Evolutionary conservation across 176 grass and related monocot species (phyloP).

Genomic region (Oryza glaberrima): DNA sequence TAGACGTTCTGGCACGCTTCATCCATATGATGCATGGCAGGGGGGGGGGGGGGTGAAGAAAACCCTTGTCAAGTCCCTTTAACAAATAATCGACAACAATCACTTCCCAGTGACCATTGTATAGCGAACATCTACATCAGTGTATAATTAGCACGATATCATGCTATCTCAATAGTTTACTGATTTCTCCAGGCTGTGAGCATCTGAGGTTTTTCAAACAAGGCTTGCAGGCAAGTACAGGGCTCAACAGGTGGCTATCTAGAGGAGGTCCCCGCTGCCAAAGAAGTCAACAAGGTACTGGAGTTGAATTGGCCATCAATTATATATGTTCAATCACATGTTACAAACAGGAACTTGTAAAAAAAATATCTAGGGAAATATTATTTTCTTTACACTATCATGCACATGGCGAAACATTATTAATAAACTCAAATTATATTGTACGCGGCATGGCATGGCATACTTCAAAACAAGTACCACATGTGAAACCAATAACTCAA

Average conservation of each 20-base stretch:
- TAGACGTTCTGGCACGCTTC: neutral
- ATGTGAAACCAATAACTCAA: constrained; percentile 21
- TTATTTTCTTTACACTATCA: constrained; percentile 14
- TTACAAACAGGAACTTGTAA: constrained; percentile 15
- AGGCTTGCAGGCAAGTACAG: neutral
- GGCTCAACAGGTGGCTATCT: neutral
- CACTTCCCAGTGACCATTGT: too few species aligned
- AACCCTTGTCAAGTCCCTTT: neutral
- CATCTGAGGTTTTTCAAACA: constrained; percentile 6
- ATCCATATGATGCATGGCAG: neutral
- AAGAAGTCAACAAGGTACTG: neutral
- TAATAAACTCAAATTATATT: neutral
- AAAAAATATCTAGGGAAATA: constrained; percentile 8
- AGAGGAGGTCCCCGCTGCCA: neutral
- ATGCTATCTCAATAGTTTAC: constrained; percentile 14
- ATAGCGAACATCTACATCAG: neutral
- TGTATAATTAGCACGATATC: neutral
- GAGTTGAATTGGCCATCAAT: neutral
- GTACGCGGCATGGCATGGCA: constrained; percentile 16
- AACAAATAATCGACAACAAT: too few species aligned
- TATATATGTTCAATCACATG: constrained; percentile 7
- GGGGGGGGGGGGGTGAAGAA: neutral
- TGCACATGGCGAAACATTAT: neutral
- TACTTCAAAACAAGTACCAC: constrained; percentile 35
- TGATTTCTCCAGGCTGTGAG: neutral